A percentile compares a stretch with the other conserved stretches of the same genome.
phyloP scores from a whole-genome alignment of 2,329 filamentous ascomycete species.

The Diaporthe aspalathi region DNA sequence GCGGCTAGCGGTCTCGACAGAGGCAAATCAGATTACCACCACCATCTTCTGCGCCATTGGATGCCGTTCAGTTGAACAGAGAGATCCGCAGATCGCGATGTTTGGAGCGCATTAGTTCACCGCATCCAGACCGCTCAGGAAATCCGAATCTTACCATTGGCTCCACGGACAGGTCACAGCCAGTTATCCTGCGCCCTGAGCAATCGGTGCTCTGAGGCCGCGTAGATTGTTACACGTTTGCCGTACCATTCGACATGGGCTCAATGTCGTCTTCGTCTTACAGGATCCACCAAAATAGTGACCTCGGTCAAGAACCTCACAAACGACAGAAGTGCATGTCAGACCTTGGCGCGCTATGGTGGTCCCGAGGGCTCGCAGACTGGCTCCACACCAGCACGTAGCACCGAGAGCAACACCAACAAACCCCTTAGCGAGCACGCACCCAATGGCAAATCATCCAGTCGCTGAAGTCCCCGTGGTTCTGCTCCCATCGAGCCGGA shows the following conservation, averaged over 20 bases:
- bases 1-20: not conserved
- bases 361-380: not conserved
- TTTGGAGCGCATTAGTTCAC: not conserved
- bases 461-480: not conserved
- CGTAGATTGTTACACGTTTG: not conserved
- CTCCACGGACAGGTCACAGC: not conserved
- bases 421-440: not conserved
- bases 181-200: no score
- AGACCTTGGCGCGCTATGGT: not conserved
- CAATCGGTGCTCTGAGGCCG: not conserved
- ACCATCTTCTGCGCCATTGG: not conserved
- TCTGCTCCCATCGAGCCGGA: not conserved
- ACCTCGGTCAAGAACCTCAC: slow-evolving; percentile 3
- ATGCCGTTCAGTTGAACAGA: not conserved
- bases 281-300: not conserved
- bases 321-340: not conserved
- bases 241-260: not conserved
- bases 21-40: not conserved
- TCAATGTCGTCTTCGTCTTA: not conserved
- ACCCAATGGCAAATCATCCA: not conserved
- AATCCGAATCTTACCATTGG: not conserved
- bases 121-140: not conserved
- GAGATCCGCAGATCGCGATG: not conserved
- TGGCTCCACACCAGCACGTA: not conserved
- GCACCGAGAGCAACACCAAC: not conserved